These are phyloP conservation scores for Suillus cothurnatus DNA, from an alignment of 768 basidiomycete genomes.

Conservation along the genomic window DNA sequence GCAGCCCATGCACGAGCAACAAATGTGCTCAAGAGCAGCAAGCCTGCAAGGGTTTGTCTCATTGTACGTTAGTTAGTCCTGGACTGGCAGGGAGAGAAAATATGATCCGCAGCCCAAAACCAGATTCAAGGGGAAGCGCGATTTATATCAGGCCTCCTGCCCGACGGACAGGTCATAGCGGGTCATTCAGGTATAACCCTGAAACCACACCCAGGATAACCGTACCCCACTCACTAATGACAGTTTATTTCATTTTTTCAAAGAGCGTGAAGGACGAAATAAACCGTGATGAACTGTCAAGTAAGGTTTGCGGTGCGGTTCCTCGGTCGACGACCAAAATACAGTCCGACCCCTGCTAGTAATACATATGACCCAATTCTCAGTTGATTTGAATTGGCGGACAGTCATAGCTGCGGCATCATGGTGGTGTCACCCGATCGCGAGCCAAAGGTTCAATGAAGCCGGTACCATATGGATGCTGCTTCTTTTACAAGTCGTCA, in stretches of 20 bases:
- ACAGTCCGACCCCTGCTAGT: background rate
- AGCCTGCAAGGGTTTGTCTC: slow-evolving; percentile 17
- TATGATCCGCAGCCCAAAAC: background rate
- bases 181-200: background rate
- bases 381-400: background rate
- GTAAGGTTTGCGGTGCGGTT: background rate
- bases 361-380: background rate
- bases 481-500: background rate
- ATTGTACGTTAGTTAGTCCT: slow-evolving; percentile 11
- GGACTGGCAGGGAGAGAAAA: background rate
- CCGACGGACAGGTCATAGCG: background rate
- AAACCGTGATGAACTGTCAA: background rate
- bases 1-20: slow-evolving; percentile 20
- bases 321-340: background rate
- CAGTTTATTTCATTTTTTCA: background rate
- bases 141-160: background rate
- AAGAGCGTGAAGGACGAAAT: background rate
- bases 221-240: background rate
- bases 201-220: background rate
- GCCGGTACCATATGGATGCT: background rate
- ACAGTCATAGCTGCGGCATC: background rate
- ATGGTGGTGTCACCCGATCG: background rate
- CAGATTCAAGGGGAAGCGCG: background rate
- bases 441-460: background rate
- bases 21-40: slow-evolving; percentile 20